Evolutionary conservation across 306 rosid species (phyloP).

Genomic region (Prinsepia uniflora): DNA sequence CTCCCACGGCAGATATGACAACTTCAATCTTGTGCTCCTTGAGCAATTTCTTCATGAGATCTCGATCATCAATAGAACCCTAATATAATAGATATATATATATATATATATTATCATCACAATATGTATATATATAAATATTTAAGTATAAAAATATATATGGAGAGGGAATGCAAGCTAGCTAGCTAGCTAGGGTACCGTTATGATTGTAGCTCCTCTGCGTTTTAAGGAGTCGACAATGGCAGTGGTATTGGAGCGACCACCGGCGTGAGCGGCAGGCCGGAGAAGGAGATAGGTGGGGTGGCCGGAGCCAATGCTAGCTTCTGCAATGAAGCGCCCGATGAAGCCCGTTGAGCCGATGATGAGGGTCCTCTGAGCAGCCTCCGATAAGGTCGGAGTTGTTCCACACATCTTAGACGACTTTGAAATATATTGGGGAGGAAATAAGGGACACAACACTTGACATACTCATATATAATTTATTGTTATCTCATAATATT

Average conservation of each 20-base stretch:
- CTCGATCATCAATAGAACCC: conserved; percentile 42
- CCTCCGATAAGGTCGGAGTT: background rate
- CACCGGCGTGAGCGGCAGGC: background rate
- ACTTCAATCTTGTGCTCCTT: conserved; percentile 40
- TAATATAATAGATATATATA: background rate
- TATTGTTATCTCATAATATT: no score
- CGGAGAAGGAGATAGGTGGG: conserved; percentile 42
- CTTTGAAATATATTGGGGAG: background rate
- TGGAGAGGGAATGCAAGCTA: background rate
- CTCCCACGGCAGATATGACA: conserved; percentile 46
- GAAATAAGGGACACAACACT: no score
- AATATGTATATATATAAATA: background rate
- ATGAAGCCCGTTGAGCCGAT: conserved; percentile 53
- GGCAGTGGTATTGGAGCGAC: conserved; percentile 22
- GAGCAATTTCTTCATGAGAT: conserved; percentile 35
- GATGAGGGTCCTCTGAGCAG: conserved; percentile 14
- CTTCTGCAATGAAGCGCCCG: conserved; percentile 44
- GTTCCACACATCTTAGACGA: conserved; percentile 8
- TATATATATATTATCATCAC: background rate
- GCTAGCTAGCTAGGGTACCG: conserved; percentile 20
- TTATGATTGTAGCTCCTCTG: conserved; percentile 42
- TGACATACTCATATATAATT: no score
- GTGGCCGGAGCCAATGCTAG: conserved; percentile 35
- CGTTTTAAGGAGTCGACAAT: conserved; percentile 31
- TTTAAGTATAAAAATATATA: background rate